Evolutionary conservation across 257 asterid genomes (phyloP), one percentile per base, ranked within the genome.

Genomic region (Echium plantagineum): DNA sequence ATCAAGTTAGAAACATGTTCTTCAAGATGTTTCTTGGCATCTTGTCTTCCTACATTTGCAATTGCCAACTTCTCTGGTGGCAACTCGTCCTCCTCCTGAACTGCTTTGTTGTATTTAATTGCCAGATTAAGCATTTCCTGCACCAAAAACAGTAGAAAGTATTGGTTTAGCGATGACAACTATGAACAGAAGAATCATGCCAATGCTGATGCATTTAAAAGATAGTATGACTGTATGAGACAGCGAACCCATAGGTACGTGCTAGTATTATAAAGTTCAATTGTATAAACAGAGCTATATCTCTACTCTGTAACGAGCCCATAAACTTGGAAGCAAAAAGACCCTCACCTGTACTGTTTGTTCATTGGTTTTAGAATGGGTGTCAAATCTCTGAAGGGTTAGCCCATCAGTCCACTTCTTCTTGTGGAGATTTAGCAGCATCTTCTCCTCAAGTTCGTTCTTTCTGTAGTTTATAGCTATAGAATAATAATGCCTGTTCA

Each of bases 401-500:
- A 89, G 76, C 48, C 96, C 96, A 75, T 89, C 96, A 1, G 97
- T 84, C 96, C 99, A 86, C 69, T 93, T 93, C 72, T 89, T 93
- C 82, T 89, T 89, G 76, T 89, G 96, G 66, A 93, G 97, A 71
- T 93, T 86, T 66, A 93, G 72, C 62, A 93, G 85, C 96, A 89
- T 93, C 81, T 86, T 89, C 83, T 93, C 99, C 80, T 93, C 99
- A 32, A 93, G 99, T 73, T 93, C 99, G 64, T 93, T 86, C 79
- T 93, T 93, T 66, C 97, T 74, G 75, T 93, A 93, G 72, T 89
- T 93, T 48, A 89, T 93, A 66, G 97, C 97, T 55, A 93, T 89
- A 60, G 99, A 93, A 69, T 93, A 93, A 68, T 93, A 93, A 68
- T 93, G 99, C 71, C 97, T 70, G 75, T 93, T 93, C 88, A 93